Percentiles rank a stretch among this genome's conserved stretches.
Evolutionary conservation across 2,329 filamentous ascomycete species (phyloP).

Genomic region (Scopulariopsis brevicaulis): DNA sequence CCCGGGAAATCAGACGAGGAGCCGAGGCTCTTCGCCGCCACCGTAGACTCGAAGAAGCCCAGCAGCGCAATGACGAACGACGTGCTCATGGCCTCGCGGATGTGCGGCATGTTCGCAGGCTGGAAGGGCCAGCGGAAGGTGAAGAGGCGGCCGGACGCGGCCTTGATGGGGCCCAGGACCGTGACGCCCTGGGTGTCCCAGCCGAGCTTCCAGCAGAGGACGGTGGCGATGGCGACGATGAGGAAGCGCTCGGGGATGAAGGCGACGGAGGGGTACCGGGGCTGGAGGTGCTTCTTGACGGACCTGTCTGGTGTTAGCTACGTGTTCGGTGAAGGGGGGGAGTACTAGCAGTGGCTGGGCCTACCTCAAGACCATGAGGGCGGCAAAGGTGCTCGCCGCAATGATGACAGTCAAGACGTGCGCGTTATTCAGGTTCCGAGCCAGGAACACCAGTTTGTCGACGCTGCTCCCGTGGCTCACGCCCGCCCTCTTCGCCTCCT

Average conservation of each 20-base stretch:
- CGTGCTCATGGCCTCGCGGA: conserved; percentile 78
- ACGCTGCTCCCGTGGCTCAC: conserved; percentile 76
- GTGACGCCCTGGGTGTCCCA: conserved; percentile 77
- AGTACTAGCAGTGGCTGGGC: conserved; percentile 12
- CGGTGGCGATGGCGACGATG: conserved; percentile 74
- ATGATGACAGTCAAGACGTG: conserved; percentile 70
- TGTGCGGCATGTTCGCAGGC: conserved; percentile 63
- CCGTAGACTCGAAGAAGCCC: conserved; percentile 97
- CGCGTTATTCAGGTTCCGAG: conserved; percentile 50
- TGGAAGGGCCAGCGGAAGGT: conserved; percentile 80
- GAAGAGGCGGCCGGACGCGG: conserved; percentile 60
- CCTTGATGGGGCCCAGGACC: conserved; percentile 72
- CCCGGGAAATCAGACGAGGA: conserved; percentile 59
- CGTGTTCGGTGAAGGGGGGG: neutral
- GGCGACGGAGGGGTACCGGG: conserved; percentile 66
- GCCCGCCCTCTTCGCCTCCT: conserved; percentile 49
- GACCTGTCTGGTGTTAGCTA: conserved; percentile 39
- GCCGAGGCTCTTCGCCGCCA: conserved; percentile 85
- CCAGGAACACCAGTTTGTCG: conserved; percentile 74
- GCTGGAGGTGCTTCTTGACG: conserved; percentile 69
- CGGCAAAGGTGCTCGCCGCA: conserved; percentile 65
- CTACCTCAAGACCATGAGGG: conserved; percentile 85
- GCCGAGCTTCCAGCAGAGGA: conserved; percentile 63
- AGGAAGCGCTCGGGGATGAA: conserved; percentile 88
- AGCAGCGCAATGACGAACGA: conserved; percentile 88